Conservation (phyloP, 2,329 filamentous ascomycete genomes). For the Coniella lustricola region DNA sequence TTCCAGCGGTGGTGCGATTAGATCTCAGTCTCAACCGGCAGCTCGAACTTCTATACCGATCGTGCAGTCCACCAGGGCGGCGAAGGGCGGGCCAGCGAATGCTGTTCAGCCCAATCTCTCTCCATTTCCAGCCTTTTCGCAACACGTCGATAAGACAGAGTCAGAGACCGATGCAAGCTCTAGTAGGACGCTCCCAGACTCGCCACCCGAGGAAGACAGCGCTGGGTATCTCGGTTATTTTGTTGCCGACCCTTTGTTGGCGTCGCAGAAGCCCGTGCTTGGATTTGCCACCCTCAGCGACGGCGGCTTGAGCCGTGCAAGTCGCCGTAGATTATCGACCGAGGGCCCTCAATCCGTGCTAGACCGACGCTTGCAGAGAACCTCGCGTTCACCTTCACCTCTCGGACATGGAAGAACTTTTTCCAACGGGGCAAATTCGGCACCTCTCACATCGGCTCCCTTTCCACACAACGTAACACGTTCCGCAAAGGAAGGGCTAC, state of each 20-base stretch:
- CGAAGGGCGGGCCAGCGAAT: slow-evolving; percentile 30
- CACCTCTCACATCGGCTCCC: slow-evolving; percentile 32
- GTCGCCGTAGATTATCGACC: slow-evolving; percentile 42
- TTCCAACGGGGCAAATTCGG: slow-evolving; percentile 33
- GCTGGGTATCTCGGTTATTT: slow-evolving; percentile 32
- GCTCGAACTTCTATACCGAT: slow-evolving; percentile 35
- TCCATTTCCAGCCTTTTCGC: slow-evolving; percentile 47
- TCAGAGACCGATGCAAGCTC: slow-evolving; percentile 40
- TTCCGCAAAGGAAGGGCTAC: slow-evolving; percentile 25
- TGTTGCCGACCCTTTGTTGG: slow-evolving; percentile 26
- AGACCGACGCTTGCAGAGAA: slow-evolving; percentile 45
- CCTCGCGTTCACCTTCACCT: slow-evolving; percentile 51
- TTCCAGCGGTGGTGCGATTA: slow-evolving; percentile 46
- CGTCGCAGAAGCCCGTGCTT: slow-evolving; percentile 24
- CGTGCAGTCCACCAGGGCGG: slow-evolving; percentile 28
- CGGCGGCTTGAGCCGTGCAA: slow-evolving; percentile 31
- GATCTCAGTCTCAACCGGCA: slow-evolving; percentile 62
- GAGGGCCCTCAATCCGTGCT: slow-evolving; percentile 48
- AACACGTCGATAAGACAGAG: slow-evolving; percentile 40
- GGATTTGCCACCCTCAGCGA: slow-evolving; percentile 42
- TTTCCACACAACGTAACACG: slow-evolving; percentile 31
- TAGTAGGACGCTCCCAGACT: slow-evolving; percentile 33
- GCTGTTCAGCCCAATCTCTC: slow-evolving; percentile 40
- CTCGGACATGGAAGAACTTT: slow-evolving; percentile 42
- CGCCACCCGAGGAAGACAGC: slow-evolving; percentile 42